Evolutionary conservation across 495 filamentous ascomycete genomes (phyloP), one percentile per base, ranked within the genome.

Genomic region (Trichoderma erinaceum): DNA sequence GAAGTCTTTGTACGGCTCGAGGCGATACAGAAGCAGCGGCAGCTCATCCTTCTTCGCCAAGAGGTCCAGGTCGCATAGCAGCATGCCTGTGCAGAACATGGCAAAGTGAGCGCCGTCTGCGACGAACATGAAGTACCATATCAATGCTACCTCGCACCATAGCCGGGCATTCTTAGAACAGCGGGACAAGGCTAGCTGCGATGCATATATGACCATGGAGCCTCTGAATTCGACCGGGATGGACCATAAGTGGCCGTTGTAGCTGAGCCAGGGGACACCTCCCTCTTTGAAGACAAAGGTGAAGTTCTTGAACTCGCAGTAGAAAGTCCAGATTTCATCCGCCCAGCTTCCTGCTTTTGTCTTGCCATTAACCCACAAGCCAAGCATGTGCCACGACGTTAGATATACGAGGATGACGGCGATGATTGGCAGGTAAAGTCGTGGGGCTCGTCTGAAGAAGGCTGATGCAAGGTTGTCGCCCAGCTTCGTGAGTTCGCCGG

Each of bases 291-390:
- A 86, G 44, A 86, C 67, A 74, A 85, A 88, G 74, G 75, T 85
- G 75, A 85, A 87, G 72, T 85, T 84, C 73, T 86, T 87, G 73
- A 86, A 75, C 70, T 87, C 84, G 44, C 67, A 65, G 69, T 86
- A 87, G 82, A 84, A 86, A n/a, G 77, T 77, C 79, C 77, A 79
- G 3, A 83, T 13, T 68, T 83, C 81, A n/a, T 74, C 76, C 4
- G 69, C 44, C 69, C 77, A 80, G 52, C 67, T 80, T 0, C 41
- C 52, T 66, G 77, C 67, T n/a, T 70, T 69, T 11, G 75, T 70
- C 1, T 73, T 72, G 25, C 67, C 68, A 29, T 71, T 71, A 11
- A 76, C 73, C 68, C 70, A 73, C 48, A 83, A 70, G 10, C 77
- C 74, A 66, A 83, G 80, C 1, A 76, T 38, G 68, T 85, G 81